Evolutionary conservation across 1,284 basidiomycete species (phyloP).

Genomic region (Ustilago curta): DNA sequence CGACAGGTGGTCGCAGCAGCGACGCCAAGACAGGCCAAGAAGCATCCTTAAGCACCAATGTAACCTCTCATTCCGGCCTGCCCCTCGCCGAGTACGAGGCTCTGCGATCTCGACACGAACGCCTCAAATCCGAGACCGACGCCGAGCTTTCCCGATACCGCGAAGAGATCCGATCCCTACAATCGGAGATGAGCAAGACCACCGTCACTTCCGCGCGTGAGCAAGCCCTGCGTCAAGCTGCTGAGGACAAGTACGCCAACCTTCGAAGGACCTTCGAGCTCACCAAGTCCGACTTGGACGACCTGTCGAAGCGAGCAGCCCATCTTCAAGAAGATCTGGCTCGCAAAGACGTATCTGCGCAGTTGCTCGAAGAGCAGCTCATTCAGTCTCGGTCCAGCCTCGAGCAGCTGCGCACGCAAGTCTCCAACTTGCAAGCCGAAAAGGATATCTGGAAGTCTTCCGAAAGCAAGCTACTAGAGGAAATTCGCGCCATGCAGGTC

Average conservation of each 20-base stretch:
- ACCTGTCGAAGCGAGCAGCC: conserved; percentile 68
- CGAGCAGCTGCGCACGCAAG: conserved; percentile 77
- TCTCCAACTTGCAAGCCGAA: conserved; percentile 86
- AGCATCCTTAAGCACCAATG: background rate
- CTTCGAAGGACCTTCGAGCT: conserved; percentile 65
- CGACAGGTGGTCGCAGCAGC: conserved; percentile 50
- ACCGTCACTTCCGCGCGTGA: conserved; percentile 72
- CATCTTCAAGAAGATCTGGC: conserved; percentile 64
- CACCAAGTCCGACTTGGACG: conserved; percentile 66
- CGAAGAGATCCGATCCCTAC: conserved; percentile 79
- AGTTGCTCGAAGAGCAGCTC: conserved; percentile 76
- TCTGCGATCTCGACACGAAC: conserved; percentile 72
- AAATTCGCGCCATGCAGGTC: conserved; percentile 81
- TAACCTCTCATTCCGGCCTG: conserved; percentile 12
- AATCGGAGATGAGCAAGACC: conserved; percentile 70
- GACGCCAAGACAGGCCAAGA: conserved; percentile 21
- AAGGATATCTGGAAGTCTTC: conserved; percentile 73
- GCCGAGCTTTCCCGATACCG: conserved; percentile 77
- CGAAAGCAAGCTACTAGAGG: conserved; percentile 76
- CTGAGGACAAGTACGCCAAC: conserved; percentile 70
- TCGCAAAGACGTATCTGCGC: conserved; percentile 71
- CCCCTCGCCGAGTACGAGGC: conserved; percentile 47
- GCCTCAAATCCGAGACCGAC: conserved; percentile 81
- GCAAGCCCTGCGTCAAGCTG: conserved; percentile 59
- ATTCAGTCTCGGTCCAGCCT: conserved; percentile 34